Evolutionary conservation across 805 yeast species (phyloP), one percentile per base, ranked within the genome.

Genomic region (Hanseniaspora taiwanica): DNA sequence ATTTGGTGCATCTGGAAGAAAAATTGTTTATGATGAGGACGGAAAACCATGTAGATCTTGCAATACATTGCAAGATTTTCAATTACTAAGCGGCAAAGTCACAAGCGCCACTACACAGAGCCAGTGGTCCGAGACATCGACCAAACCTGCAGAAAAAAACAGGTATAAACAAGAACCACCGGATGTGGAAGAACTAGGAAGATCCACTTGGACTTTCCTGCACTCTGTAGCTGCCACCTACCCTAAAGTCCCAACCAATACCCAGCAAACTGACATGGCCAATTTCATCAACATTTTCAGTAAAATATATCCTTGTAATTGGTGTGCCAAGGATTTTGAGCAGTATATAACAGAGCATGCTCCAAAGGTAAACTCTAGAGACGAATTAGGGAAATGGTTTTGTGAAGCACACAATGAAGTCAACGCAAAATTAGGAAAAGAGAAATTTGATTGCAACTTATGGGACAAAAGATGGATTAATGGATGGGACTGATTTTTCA

Each of bases 1-100:
- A n/a, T 21, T 41, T 9, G 44, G 44, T 2, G 34, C 16, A 4
- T 18, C 44, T 19, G 44, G 44, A 19, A 37, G 44, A 29, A 42
- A 38, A 24, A 38, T 42, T 7, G 29, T 75, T 8, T 56, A 82
- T 42, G 96, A 83, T 53, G 78, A 83, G 55, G 80, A 89, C 59
- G 97, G 97, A 1, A 87, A 84, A 59, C 96, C 96, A 43, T 89
- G 98, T 54, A 89, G 96, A 39, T 64, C 94, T 2, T 89, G 98
- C 57, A 87, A 87, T 60, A 61, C 86, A 0, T 61, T 89, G 27
- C 58, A 76, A 33, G 96, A 89, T 55, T 89, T 89, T 59, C 78
- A 77, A 55, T 63, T 72, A 55, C 89, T 78, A 5, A 71, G 62
- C 2, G 63, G 59, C 2, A 50, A 52, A 42, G 37, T 48, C 10